phyloP scores from a whole-genome alignment of 2,329 filamentous ascomycete species.

The Exophiala sideris region DNA sequence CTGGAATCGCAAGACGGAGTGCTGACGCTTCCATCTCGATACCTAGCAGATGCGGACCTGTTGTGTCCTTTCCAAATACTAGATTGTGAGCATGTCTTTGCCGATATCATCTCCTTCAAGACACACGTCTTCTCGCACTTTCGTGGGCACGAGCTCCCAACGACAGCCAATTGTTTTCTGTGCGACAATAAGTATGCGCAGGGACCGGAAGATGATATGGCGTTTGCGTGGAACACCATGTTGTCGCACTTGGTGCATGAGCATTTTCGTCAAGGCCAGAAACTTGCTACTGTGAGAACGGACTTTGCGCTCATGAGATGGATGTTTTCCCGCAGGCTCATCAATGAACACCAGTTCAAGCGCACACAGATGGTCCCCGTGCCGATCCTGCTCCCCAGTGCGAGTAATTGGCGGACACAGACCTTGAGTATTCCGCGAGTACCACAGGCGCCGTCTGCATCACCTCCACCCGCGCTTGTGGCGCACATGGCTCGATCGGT shows the following conservation, averaged over 20 bases:
- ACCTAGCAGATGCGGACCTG: conserved; percentile 25
- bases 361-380: conserved; percentile 40
- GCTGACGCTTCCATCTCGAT: conserved; percentile 24
- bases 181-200: conserved; percentile 33
- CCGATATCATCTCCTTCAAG: conserved; percentile 39
- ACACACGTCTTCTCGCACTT: conserved; percentile 46
- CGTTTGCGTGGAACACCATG: conserved; percentile 41
- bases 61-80: conserved; percentile 46
- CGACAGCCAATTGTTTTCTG: conserved; percentile 42
- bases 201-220: conserved; percentile 23
- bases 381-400: conserved; percentile 26
- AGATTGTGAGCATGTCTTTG: conserved; percentile 41
- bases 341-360: conserved; percentile 43
- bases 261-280: conserved; percentile 41
- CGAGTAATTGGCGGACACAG: conserved; percentile 6
- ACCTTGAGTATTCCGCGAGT: conserved; percentile 5
- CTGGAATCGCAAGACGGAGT: conserved; percentile 26
- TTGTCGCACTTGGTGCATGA: conserved; percentile 40
- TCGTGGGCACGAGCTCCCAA: conserved; percentile 38
- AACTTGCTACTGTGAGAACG: conserved; percentile 38
- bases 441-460: conserved; percentile 21
- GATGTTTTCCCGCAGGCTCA: conserved; percentile 41
- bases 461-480: conserved; percentile 14
- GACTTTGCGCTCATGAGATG: conserved; percentile 47
- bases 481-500: conserved; percentile 19